Evolutionary conservation across 202 grass and related monocot species (phyloP), one percentile per base, ranked within the genome.

Genomic region (Elaeis oleifera): DNA sequence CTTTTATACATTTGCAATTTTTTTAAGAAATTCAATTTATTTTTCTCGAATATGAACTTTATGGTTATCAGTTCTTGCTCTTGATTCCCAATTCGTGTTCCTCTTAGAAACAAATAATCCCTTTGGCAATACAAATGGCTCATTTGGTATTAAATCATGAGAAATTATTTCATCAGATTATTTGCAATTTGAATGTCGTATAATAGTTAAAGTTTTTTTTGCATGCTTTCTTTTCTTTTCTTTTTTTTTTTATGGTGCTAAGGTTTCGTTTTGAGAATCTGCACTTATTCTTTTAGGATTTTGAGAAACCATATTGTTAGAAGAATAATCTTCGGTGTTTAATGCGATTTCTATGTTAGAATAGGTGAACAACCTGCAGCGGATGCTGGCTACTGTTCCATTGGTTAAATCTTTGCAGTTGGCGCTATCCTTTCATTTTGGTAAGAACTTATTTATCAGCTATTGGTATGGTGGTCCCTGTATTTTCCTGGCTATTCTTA

Each of bases 401-500:
- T 58, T 92, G 68, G 79, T 88, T 73, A 97, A 97, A 56, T 76
- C 82, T 61, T 65, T 97, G 13, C 92, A 97, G 72, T 84, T 92
- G 63, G 79, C 77, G 7, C 84, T 97, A 68, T 88, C 92, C 14
- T 91, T 91, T 79, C 84, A 3, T 97, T 97, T 74, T 97, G 92
- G 92, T 96, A 68, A 85, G 32, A 58, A 54, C 16, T 23, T 6
- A 60, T 5, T 31, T 6, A 60, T 68, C 14, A 21, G 21, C 20
- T 55, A 23, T 54, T 28, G 44, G 18, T 49, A 44, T 1, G 22
- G 49, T 36, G 0, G 59, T 78, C 6, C 4, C 27, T 59, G 6
- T 15, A 29, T 16, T 59, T 59, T 31, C 5, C 13, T 59, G 16
- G 14, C 23, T 28, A 59, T 18, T 24, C 27, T 59, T 44, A 44